Evolutionary conservation across 108 stramenopile genomes (phyloP), one percentile per base, ranked within the genome.

Genomic region (Cyclotella baltica): DNA sequence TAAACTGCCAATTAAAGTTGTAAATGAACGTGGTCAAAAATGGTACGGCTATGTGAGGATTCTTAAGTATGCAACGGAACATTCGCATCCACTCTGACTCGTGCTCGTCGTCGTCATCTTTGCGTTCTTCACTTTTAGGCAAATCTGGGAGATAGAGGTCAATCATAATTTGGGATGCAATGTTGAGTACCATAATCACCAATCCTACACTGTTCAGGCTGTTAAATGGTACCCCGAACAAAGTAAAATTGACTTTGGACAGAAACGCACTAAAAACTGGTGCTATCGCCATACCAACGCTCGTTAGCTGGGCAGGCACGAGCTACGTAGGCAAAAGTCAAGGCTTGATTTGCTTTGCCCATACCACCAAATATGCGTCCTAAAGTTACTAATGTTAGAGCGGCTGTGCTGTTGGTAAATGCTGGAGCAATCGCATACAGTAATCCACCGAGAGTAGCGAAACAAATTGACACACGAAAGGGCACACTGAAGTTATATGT

Each of bases 271-370:
- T 91, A 37, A 88, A 61, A 0, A 83, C 67, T 25, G 92, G 92
- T n/a, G 88, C 92, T 2, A 72, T 55, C 0, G 82, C 81, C 92
- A 91, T 91, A 2, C 92, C 92, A 31, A 91, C 88, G 85, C 48
- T 90, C 46, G 19, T 87, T 78, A 0, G 83, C 76, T 19, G 89
- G 86, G 19, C 85, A 46, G 1, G 80, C 80, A 10, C 80, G 51
- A 9, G 89, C 89, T 20, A 90, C 70, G 59, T 91, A 93, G 61
- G 90, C 87, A 74, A 85, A 93, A 22, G 87, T 88, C 51, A 93
- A 40, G 3, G 92, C 81, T 31, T 77, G 66, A 52, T 87, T 91
- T 25, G 92, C 92, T 6, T 81, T 86, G 4, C 90, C 89, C 13
- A 88, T 38, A 34, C 92, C 92, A 33, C 85, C 84, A 22, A 91